A percentile compares a stretch with the other conserved stretches of the same genome.
Evolutionary conservation across 352 stramenopile species (phyloP).

Genomic region (Thraustotheca clavata): DNA sequence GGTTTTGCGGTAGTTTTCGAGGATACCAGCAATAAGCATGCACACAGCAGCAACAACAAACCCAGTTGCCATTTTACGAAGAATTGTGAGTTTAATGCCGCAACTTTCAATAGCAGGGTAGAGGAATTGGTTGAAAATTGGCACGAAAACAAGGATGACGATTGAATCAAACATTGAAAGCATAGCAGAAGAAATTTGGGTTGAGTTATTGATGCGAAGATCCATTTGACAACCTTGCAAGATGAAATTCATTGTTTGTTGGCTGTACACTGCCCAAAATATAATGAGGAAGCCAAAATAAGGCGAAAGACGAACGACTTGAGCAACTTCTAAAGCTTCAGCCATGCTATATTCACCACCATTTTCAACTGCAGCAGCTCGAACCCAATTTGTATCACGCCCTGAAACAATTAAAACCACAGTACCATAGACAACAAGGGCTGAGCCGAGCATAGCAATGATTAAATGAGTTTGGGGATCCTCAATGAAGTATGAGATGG

Average conservation of each 20-base stretch:
- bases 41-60: constrained; percentile 70
- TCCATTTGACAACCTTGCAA: constrained; percentile 89
- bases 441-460: constrained; percentile 44
- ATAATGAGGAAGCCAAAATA: constrained; percentile 80
- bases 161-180: constrained; percentile 82
- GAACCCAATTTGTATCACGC: constrained; percentile 52
- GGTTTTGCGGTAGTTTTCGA: constrained; percentile 67
- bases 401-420: constrained; percentile 60
- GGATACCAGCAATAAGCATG: constrained; percentile 58
- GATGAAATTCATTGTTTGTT: constrained; percentile 80
- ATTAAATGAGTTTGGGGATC: constrained; percentile 45
- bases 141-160: constrained; percentile 86
- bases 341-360: constrained; percentile 43
- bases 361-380: constrained; percentile 34
- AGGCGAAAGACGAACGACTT: constrained; percentile 70
- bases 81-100: constrained; percentile 60
- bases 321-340: constrained; percentile 59
- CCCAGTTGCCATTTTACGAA: constrained; percentile 84
- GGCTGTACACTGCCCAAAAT: constrained; percentile 79
- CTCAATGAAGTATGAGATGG: constrained; percentile 67
- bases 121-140: constrained; percentile 75
- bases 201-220: constrained; percentile 43
- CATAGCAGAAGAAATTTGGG: constrained; percentile 77
- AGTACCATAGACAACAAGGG: constrained; percentile 53
- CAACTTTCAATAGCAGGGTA: constrained; percentile 64